Conservation (phyloP, 1,284 basidiomycete genomes). For the Inonotus hispidus region DNA sequence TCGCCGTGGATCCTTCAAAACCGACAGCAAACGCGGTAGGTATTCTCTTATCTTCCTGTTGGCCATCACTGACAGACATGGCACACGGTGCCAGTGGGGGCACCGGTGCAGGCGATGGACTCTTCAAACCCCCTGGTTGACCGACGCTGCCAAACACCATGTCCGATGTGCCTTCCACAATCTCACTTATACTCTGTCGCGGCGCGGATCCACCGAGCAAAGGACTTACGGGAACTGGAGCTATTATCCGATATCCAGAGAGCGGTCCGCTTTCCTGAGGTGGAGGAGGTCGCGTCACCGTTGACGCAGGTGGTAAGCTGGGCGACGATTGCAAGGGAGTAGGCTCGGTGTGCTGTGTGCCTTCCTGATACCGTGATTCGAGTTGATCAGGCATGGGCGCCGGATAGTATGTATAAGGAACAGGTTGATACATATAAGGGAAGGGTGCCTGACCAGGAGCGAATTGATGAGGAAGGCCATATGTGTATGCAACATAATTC, state of each 20-base stretch:
- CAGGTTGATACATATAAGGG: constrained; percentile 14
- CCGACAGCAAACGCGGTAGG: constrained; percentile 3
- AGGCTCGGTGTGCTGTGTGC: background rate
- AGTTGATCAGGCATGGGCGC: constrained; percentile 5
- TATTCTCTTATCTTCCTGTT: background rate
- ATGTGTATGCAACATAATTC: constrained; percentile 4
- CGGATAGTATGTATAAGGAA: constrained; percentile 12
- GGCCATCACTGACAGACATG: background rate
- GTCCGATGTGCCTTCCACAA: constrained; percentile 18
- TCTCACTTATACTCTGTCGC: constrained; percentile 20
- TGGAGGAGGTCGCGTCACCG: constrained; percentile 21
- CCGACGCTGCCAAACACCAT: constrained; percentile 52
- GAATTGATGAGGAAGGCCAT: constrained; percentile 5
- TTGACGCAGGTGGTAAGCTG: constrained; percentile 19
- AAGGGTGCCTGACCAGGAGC: constrained; percentile 10
- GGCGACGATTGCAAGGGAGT: constrained; percentile 4
- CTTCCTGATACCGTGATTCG: background rate
- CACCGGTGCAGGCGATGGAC: constrained; percentile 27
- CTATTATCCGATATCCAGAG: constrained; percentile 23
- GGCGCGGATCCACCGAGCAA: constrained; percentile 19
- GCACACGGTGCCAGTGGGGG: too few relatives aligned
- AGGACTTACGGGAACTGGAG: constrained; percentile 14
- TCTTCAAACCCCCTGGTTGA: constrained; percentile 26
- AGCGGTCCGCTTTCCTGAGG: constrained; percentile 26
- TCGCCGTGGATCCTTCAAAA: constrained; percentile 11